Evolutionary conservation across 306 rosid genomes (phyloP).

Genomic region (Mimosa bimucronata): DNA sequence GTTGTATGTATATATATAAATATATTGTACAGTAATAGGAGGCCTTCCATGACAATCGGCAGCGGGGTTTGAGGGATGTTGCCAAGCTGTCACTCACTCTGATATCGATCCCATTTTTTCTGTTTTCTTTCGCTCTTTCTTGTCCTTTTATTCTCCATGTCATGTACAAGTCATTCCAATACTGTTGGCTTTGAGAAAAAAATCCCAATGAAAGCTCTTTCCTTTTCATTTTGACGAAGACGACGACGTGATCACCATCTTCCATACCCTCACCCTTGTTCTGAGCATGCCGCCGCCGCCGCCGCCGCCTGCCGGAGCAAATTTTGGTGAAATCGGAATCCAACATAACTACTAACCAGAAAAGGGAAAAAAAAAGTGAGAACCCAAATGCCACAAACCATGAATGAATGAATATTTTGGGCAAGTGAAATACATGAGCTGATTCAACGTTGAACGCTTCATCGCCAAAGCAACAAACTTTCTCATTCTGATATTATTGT

Average conservation of each 20-base stretch:
- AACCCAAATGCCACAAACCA: not conserved
- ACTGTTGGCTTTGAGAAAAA: not conserved
- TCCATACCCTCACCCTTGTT: not conserved
- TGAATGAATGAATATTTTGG: not conserved
- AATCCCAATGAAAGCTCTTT: not conserved
- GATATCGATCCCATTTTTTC: not conserved
- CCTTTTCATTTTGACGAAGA: not conserved
- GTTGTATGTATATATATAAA: not conserved
- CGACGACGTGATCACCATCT: not conserved
- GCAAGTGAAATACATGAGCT: constrained; percentile 6
- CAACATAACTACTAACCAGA: not conserved
- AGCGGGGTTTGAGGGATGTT: not conserved
- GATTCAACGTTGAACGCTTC: constrained; percentile 40
- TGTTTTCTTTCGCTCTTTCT: not conserved
- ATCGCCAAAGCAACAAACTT: not conserved
- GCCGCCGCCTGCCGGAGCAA: not conserved
- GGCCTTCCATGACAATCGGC: not conserved
- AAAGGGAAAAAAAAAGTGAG: not conserved
- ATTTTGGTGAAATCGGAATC: not conserved
- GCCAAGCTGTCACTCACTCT: constrained; percentile 17
- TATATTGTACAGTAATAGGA: not conserved
- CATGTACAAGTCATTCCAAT: not conserved
- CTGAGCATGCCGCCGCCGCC: not conserved
- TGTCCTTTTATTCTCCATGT: not conserved
- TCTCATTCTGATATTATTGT: constrained; percentile 10